phyloP scores from a whole-genome alignment of 192 early-diverging fungal genomes.

The Dispira parvispora region DNA sequence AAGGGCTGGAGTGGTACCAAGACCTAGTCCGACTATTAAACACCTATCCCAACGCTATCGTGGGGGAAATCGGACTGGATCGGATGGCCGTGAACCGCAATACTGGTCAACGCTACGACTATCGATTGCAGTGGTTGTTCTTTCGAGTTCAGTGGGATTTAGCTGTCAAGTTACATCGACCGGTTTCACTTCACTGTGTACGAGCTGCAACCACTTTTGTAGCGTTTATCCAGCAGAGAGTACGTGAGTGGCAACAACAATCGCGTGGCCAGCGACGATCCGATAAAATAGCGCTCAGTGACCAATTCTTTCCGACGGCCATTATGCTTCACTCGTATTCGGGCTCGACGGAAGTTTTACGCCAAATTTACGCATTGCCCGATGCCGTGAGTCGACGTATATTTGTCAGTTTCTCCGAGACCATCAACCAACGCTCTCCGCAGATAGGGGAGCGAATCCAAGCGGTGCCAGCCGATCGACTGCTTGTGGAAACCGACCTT shows the following conservation, averaged over 20 bases:
- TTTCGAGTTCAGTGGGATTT: conserved; percentile 1
- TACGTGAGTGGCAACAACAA: background rate
- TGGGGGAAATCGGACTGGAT: conserved; percentile 12
- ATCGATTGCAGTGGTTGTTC: background rate
- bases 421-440: conserved; percentile 4
- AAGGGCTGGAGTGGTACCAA: background rate
- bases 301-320: background rate
- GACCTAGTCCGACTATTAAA: background rate
- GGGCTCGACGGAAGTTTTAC: background rate
- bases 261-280: background rate
- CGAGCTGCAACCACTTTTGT: background rate
- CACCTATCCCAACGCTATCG: background rate
- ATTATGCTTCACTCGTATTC: conserved; percentile 13
- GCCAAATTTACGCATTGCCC: background rate
- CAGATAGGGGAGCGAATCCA: background rate
- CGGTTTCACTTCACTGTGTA: conserved; percentile 7
- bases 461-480: conserved; percentile 10
- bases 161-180: background rate
- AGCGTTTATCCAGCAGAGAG: background rate
- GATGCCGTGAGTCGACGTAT: background rate
- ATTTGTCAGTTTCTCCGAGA: conserved; percentile 10
- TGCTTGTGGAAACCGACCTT: conserved; percentile 12
- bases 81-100: background rate
- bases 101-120: background rate
- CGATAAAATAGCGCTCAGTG: background rate